Base-by-base conservation (phyloP, 148 eudicot genomes). In the Bassia scoparia region DNA sequence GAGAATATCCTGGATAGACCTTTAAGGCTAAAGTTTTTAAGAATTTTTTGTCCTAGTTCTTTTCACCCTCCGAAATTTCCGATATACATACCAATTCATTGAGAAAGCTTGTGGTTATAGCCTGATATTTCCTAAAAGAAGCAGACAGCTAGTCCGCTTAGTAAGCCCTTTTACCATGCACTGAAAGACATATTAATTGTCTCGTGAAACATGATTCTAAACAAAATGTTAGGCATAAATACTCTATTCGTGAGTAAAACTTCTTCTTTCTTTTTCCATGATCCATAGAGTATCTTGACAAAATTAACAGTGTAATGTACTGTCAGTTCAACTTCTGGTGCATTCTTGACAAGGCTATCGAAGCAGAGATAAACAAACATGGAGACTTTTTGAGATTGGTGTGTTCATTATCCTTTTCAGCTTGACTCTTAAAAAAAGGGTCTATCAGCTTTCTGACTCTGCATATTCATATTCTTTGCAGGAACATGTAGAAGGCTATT, bases 401-500 rank as follows among this genome's bases (percentile, higher is more conserved):
- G 29, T 44, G 83, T 53, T 70, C 38, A 35, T 30, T 58, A 67
- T 44, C 69, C 26, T 33, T n/a, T n/a, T n/a, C n/a, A n/a, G n/a
- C n/a, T n/a, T 17, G 44, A 34, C 11, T 11, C 8, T 26, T 35
- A 33, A 54, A 13, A 44, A 53, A 26, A 43, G 0, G 41, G 59
- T 43, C 38, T 61, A 11, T 21, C 20, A 53, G 31, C 54, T 2
- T 68, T 63, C 48, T 46, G 17, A 67, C n/a, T 9, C 38, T 63
- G 10, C 23, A 44, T 24, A 38, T 60, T 61, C 48, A 41, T 52
- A 60, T 27, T 55, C 63, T 68, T 38, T 61, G 70, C 81, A 91
- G 93, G 97, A 89, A 61, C 97, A 91, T 80, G 88, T 91, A 68
- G 97, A 91, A 61, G 97, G 97, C 38, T 91, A 91, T 80, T 79